phyloP scores from a whole-genome alignment of 73 alveolate species.

The Paramecium primaurelia region DNA sequence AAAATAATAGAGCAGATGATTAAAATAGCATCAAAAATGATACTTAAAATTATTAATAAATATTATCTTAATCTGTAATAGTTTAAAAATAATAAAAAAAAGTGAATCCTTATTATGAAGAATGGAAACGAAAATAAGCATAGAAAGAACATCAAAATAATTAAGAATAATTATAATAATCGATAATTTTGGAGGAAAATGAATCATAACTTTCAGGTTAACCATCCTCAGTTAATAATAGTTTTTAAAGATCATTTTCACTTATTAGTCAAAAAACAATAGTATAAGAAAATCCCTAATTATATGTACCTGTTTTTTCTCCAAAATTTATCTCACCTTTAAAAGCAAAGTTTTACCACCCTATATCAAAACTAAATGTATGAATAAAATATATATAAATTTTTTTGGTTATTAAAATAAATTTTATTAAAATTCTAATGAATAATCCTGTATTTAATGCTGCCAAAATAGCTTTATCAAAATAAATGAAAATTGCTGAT shows the following conservation, averaged over 20 bases:
- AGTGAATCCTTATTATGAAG: not conserved
- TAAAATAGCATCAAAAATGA: not conserved
- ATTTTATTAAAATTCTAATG: not conserved
- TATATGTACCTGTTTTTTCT: not conserved
- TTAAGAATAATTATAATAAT: not conserved
- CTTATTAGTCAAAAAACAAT: not conserved
- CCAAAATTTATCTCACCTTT: conserved; percentile 8
- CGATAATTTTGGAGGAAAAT: not conserved
- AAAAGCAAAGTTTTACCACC: not conserved
- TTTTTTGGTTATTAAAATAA: not conserved
- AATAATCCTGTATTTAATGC: not conserved
- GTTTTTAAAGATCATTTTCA: not conserved
- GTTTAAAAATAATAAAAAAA: not conserved
- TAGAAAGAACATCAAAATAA: not conserved
- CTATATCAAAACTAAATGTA: not conserved
- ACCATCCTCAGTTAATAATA: not conserved
- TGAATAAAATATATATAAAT: not conserved
- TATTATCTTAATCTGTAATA: not conserved
- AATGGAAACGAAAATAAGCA: not conserved
- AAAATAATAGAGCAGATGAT: not conserved
- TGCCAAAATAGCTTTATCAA: not conserved
- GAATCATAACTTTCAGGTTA: not conserved
- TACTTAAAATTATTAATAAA: not conserved
- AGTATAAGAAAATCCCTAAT: not conserved
- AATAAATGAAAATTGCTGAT: not conserved